Evolutionary conservation across 768 basidiomycete genomes (phyloP).

Genomic region (Amanita brunnescens): DNA sequence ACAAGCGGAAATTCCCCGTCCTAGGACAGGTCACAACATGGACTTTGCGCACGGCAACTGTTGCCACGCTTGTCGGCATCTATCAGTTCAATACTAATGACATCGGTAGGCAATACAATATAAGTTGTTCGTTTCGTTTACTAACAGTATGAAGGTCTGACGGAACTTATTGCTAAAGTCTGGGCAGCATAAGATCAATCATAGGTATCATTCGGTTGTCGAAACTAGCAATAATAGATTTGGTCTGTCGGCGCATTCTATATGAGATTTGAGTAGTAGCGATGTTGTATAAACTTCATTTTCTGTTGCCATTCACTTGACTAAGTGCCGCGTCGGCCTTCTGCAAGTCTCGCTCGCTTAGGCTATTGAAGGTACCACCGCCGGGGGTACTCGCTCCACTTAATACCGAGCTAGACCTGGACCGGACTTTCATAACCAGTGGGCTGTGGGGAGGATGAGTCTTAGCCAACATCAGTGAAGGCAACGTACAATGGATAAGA

Average conservation of each 20-base stretch:
- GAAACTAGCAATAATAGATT: not conserved
- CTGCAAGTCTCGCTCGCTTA: constrained; percentile 82
- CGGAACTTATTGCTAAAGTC: constrained; percentile 72
- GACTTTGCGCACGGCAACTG: constrained; percentile 69
- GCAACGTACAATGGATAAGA: constrained; percentile 75
- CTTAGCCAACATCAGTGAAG: constrained; percentile 6
- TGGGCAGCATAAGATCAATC: constrained; percentile 60
- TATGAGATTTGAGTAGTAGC: not conserved
- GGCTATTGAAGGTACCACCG: constrained; percentile 65
- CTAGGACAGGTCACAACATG: constrained; percentile 65
- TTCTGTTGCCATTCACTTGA: constrained; percentile 28
- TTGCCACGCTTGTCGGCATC: constrained; percentile 78
- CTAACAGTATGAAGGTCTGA: constrained; percentile 47
- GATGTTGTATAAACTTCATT: not conserved
- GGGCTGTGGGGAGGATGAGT: constrained; percentile 41
- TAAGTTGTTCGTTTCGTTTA: not conserved
- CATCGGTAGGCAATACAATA: constrained; percentile 56
- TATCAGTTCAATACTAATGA: constrained; percentile 99
- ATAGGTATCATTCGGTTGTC: not conserved
- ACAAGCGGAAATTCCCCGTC: constrained; percentile 87
- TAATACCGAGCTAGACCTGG: constrained; percentile 67
- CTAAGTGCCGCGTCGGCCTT: constrained; percentile 85
- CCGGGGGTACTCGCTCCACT: constrained; percentile 76
- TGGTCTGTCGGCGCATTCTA: not conserved
- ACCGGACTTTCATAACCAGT: constrained; percentile 83